These are phyloP conservation scores for Podila minutissima DNA, from an alignment of 192 early-diverging fungal genomes.

Conservation along the genomic window DNA sequence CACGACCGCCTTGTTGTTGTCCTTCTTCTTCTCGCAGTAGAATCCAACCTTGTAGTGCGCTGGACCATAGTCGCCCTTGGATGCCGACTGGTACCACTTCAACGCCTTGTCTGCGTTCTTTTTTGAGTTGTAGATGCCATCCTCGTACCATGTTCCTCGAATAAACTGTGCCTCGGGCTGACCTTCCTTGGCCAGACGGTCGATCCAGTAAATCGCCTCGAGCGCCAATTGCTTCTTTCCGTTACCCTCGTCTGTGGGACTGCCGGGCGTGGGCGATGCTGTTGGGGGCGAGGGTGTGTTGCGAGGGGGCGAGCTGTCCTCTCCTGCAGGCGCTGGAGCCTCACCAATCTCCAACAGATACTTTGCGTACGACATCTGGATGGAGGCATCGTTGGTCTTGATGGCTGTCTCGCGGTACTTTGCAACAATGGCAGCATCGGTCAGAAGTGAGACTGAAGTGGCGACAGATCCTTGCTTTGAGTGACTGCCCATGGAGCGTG, in stretches of 20 bases:
- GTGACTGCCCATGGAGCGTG: neutral
- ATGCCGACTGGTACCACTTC: conserved; percentile 67
- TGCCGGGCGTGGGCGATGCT: conserved; percentile 7
- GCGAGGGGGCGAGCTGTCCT: neutral
- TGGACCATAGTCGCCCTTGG: conserved; percentile 70
- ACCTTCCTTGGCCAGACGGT: conserved; percentile 72
- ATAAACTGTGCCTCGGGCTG: conserved; percentile 81
- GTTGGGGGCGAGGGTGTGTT: neutral
- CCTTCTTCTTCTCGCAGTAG: conserved; percentile 70
- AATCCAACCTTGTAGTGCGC: conserved; percentile 74
- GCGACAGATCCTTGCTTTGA: conserved; percentile 10
- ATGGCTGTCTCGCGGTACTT: conserved; percentile 81
- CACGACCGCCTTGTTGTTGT: conserved; percentile 68
- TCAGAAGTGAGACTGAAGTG: conserved; percentile 37
- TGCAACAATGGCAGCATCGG: conserved; percentile 56
- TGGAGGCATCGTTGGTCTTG: conserved; percentile 77
- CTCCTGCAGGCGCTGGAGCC: neutral
- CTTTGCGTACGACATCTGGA: conserved; percentile 81
- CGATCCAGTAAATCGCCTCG: conserved; percentile 81
- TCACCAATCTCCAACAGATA: conserved; percentile 76
- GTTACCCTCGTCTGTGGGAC: conserved; percentile 1
- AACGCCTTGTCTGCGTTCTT: conserved; percentile 73
- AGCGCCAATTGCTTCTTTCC: conserved; percentile 53
- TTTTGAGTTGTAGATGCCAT: conserved; percentile 66
- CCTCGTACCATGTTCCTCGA: conserved; percentile 75